phyloP scores from a whole-genome alignment of 2,329 filamentous ascomycete species.

The Teratosphaeria destructans region DNA sequence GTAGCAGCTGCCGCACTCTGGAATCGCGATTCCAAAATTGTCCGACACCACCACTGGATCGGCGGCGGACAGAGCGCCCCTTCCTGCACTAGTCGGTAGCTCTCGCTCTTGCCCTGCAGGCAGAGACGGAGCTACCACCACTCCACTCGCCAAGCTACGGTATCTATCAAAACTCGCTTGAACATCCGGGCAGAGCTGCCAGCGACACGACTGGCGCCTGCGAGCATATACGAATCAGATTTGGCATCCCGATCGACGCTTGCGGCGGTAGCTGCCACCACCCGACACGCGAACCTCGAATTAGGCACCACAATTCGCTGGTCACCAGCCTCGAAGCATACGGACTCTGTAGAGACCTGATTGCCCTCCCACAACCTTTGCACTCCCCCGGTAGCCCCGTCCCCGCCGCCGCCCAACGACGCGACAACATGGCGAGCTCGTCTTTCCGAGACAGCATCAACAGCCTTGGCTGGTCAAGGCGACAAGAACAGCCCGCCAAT shows the following conservation, averaged over 20 bases:
- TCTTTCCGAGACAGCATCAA: conserved; percentile 92
- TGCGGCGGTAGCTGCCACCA: conserved; percentile 8
- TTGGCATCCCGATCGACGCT: conserved; percentile 9
- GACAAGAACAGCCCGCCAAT: conserved; percentile 65
- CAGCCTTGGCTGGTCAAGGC: conserved; percentile 86
- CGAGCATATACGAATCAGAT: neutral
- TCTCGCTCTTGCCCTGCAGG: neutral
- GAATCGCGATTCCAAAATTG: neutral
- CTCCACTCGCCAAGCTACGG: neutral
- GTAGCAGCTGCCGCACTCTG: neutral
- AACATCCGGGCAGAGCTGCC: neutral
- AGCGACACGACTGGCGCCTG: neutral
- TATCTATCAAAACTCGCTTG: neutral
- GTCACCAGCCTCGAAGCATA: conserved; percentile 5
- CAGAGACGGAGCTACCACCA: neutral
- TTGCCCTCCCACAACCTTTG: neutral
- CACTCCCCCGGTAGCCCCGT: neutral
- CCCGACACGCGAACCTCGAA: conserved; percentile 12
- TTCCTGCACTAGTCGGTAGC: neutral
- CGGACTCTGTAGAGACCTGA: neutral
- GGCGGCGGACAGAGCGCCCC: neutral
- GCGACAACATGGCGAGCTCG: conserved; percentile 60
- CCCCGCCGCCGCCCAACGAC: conserved; percentile 1
- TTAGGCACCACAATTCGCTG: conserved; percentile 21
- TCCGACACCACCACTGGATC: neutral